Percentiles rank a stretch among this genome's conserved stretches.
phyloP scores from a whole-genome alignment of 2,329 filamentous ascomycete genomes.

The Talaromyces sp. region DNA sequence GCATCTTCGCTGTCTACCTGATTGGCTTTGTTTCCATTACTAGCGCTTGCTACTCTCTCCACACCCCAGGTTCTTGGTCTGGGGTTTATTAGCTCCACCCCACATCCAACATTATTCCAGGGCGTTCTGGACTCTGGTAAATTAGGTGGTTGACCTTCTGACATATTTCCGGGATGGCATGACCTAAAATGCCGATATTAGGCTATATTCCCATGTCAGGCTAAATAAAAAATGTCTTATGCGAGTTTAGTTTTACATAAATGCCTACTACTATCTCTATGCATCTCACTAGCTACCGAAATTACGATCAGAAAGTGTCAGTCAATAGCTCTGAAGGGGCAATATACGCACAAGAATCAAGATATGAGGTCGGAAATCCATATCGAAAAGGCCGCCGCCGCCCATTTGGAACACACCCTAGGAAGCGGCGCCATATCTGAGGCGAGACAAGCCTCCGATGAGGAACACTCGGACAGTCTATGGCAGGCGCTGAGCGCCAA shows the following conservation, averaged over 20 bases:
- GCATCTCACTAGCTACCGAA: background rate
- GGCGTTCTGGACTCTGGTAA: background rate
- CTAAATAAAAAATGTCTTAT: background rate
- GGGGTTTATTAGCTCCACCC: background rate
- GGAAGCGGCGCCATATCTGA: constrained; percentile 29
- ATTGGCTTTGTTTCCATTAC: background rate
- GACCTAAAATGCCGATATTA: background rate
- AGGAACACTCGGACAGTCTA: constrained; percentile 63
- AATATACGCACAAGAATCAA: background rate
- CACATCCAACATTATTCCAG: background rate
- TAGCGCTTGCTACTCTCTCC: background rate
- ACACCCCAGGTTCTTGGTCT: background rate
- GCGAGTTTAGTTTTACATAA: background rate
- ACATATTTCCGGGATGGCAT: background rate
- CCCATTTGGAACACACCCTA: constrained; percentile 24
- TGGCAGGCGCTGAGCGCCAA: constrained; percentile 75
- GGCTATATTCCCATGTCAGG: background rate
- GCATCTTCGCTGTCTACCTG: background rate
- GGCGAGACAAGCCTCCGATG: constrained; percentile 40
- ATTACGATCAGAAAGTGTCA: background rate
- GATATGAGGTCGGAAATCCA: constrained; percentile 14
- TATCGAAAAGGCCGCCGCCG: constrained; percentile 21
- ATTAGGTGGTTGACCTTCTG: background rate
- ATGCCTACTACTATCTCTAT: background rate
- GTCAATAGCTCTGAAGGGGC: background rate